Evolutionary conservation across 1,284 basidiomycete species (phyloP), one percentile per base, ranked within the genome.

Genomic region (Mycosarcoma maydis): DNA sequence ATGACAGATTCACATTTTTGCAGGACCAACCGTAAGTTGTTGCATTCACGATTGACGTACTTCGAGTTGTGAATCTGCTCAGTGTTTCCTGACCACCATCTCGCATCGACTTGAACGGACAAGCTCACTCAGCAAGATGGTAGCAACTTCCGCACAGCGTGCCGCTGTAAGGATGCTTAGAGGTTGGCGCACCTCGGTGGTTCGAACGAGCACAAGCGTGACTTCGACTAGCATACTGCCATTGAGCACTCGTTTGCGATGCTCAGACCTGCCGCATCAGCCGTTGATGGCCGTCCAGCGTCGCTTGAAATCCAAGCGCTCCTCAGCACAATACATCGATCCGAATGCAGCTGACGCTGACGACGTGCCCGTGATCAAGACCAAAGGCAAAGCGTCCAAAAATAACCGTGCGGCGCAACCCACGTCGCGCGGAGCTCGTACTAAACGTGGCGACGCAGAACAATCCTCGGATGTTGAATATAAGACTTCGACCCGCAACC

Each of bases 311-410:
- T 70, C 67, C 20, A 65, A 65, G 26, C 61, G 61, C 4, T 70
- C 67, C 4, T 70, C 61, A 1, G 67, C 60, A 17, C 67, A 70
- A 20, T 57, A 65, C 53, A 65, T 65, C 40, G 59, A 72, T 19
- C 51, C 48, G 6, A 5, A 68, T n/a, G 59, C 59, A 26, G 72
- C 51, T 9, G 41, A 46, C 6, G 60, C 53, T 6, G 70, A 71
- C 48, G 75, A 77, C n/a, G 73, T 75, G 3, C 75, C 73, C 27
- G 75, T 77, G 14, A 68, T 77, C 44, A 64, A 72, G 34, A 77
- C 75, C 20, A 71, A 68, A 55, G 75, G 75, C 58, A 77, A 77
- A 46, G 72, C 69, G 2, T 53, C 62, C 33, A 75, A 77, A 33
- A 34, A 34, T 26, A 59, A 62, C 22, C 59, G 60, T 11, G 57